Evolutionary conservation across 345 rosid genomes (phyloP).

Genomic region (Ceriops tagal): DNA sequence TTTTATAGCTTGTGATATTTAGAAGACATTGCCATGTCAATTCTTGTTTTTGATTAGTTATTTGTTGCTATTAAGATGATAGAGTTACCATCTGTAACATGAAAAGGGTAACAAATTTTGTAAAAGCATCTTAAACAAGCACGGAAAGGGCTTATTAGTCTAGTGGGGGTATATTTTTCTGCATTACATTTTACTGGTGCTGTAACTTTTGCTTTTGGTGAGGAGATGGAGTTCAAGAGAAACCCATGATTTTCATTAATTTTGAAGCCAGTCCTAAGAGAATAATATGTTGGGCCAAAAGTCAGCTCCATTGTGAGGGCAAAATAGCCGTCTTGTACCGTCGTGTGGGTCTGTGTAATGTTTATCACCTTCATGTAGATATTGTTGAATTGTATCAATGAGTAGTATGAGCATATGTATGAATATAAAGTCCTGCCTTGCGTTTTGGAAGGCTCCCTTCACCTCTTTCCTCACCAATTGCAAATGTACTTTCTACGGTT

Average conservation of each 20-base stretch:
- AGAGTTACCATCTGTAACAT: background rate
- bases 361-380: background rate
- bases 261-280: background rate
- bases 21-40: slow-evolving; percentile 39
- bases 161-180: too few relatives aligned
- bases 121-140: slow-evolving; percentile 39
- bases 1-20: background rate
- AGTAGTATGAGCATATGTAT: too few relatives aligned
- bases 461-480: too few relatives aligned
- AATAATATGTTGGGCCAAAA: too few relatives aligned
- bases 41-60: slow-evolving; percentile 33
- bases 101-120: background rate
- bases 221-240: slow-evolving; percentile 32
- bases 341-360: background rate
- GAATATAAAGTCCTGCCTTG: too few relatives aligned
- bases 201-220: background rate
- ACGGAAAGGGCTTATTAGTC: slow-evolving; percentile 37
- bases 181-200: background rate
- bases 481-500: too few relatives aligned
- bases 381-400: too few relatives aligned
- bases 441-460: too few relatives aligned
- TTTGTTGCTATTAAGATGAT: background rate
- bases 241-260: slow-evolving; percentile 44
- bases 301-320: background rate
- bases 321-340: slow-evolving; percentile 1